A percentile compares a stretch with the other conserved stretches of the same genome.
Evolutionary conservation across 2,329 filamentous ascomycete genomes (phyloP).

Genomic region (Metarhizium humberi): DNA sequence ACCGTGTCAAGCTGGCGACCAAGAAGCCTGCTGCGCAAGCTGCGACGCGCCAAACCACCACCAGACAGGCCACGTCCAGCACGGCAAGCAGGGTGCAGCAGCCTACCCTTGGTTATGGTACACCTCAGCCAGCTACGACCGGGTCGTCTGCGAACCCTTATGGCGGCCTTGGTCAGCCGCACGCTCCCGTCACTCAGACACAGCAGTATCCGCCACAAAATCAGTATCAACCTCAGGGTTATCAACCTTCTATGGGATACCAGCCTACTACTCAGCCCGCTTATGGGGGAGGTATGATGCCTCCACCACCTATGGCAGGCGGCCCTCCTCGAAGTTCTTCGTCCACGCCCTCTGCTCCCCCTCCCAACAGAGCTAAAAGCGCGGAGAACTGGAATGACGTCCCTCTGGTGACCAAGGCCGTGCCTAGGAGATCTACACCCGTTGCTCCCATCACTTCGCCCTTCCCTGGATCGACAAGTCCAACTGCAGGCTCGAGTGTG

Average conservation of each 20-base stretch:
- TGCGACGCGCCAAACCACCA: conserved; percentile 13
- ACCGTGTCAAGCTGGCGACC: conserved; percentile 76
- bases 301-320: conserved; percentile 23
- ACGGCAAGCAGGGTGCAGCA: conserved; percentile 13
- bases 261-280: conserved; percentile 37
- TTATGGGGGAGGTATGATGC: conserved; percentile 22
- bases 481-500: conserved; percentile 40
- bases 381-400: conserved; percentile 91
- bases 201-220: conserved; percentile 29
- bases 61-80: conserved; percentile 12
- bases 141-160: conserved; percentile 22
- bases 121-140: conserved; percentile 26
- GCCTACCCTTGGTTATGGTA: conserved; percentile 36
- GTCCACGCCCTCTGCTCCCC: conserved; percentile 53
- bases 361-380: conserved; percentile 61
- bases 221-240: conserved; percentile 21
- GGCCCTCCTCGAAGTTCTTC: conserved; percentile 44
- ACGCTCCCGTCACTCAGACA: conserved; percentile 19
- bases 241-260: conserved; percentile 28
- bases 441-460: conserved; percentile 62
- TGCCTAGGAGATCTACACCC: conserved; percentile 68
- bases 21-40: conserved; percentile 32
- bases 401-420: conserved; percentile 69
- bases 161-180: conserved; percentile 9
- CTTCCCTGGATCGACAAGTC: conserved; percentile 57